Conservation (phyloP, 225 moss, liverwort and hornwort genomes). For the Marchantia polymorpha region DNA sequence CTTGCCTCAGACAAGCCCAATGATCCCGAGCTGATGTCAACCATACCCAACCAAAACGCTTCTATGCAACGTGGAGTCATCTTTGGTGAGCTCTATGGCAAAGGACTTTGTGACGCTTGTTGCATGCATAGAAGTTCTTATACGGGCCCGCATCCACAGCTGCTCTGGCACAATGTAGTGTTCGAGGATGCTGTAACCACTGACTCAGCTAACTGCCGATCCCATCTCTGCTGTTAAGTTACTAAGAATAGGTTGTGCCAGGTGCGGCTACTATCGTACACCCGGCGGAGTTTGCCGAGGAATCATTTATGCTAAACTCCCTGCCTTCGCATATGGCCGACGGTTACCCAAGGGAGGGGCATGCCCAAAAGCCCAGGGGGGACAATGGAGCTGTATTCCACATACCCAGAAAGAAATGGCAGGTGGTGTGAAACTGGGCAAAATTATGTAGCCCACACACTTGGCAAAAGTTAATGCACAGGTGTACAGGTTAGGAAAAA, state of each 20-base stretch:
- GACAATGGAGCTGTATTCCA: constrained; percentile 53
- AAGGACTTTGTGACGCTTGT: constrained; percentile 23
- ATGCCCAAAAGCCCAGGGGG: constrained; percentile 50
- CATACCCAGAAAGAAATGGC: constrained; percentile 57
- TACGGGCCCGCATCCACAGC: constrained; percentile 25
- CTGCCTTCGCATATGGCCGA: constrained; percentile 29
- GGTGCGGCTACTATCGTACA: constrained; percentile 71
- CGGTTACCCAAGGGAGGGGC: constrained; percentile 26
- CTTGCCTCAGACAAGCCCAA: constrained; percentile 10
- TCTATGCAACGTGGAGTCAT: constrained; percentile 14
- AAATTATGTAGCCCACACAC: constrained; percentile 49
- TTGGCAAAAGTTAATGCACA: constrained; percentile 32
- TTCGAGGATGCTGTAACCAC: constrained; percentile 25
- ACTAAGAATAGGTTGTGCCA: constrained; percentile 42
- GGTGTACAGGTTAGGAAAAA: constrained; percentile 53
- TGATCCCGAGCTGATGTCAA: constrained; percentile 25
- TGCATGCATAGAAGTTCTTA: constrained; percentile 22
- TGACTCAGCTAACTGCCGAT: constrained; percentile 24
- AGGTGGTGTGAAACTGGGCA: constrained; percentile 80
- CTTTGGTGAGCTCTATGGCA: constrained; percentile 20
- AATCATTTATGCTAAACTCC: constrained; percentile 51
- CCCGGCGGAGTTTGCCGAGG: constrained; percentile 89
- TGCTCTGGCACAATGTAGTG: constrained; percentile 19
- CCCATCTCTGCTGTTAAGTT: constrained; percentile 37
- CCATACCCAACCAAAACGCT: constrained; percentile 25